Evolutionary conservation across 192 early-diverging fungal genomes (phyloP).

Genomic region (Umbelopsis isabellina): DNA sequence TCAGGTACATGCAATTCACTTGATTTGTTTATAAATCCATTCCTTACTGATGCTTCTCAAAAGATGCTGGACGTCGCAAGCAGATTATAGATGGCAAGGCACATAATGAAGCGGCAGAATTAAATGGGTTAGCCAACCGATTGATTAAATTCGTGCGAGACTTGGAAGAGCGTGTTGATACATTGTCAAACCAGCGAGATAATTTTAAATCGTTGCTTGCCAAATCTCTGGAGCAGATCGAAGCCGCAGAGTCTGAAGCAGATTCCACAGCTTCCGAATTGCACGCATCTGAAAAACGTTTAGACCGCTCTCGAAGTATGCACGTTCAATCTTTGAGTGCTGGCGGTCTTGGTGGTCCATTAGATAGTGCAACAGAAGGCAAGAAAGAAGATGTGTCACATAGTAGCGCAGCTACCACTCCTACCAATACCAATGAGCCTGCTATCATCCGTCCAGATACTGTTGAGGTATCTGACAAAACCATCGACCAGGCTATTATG

Average conservation of each 20-base stretch:
- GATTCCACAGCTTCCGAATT: slow-evolving; percentile 43
- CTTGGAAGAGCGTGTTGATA: background rate
- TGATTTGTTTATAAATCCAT: too few relatives aligned
- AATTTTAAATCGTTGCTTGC: slow-evolving; percentile 42
- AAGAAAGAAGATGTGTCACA: background rate
- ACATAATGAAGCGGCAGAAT: background rate
- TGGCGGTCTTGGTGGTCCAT: slow-evolving; percentile 33
- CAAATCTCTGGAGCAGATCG: slow-evolving; percentile 37
- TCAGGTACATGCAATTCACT: background rate
- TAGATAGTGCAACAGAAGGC: slow-evolving; percentile 18
- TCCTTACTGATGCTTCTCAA: background rate
- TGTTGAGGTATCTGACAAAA: slow-evolving; percentile 15
- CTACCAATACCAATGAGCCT: background rate
- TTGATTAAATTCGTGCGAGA: background rate
- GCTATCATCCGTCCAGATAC: background rate
- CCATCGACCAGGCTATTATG: slow-evolving; percentile 38
- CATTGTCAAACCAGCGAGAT: slow-evolving; percentile 39
- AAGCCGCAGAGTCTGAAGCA: slow-evolving; percentile 42
- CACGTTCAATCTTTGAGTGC: slow-evolving; percentile 31
- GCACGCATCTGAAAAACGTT: slow-evolving; percentile 45
- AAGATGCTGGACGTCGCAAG: background rate
- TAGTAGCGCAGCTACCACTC: background rate
- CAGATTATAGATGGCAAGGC: background rate
- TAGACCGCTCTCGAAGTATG: slow-evolving; percentile 51
- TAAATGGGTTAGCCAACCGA: background rate